phyloP scores from a whole-genome alignment of 2,329 filamentous ascomycete species.

The Chrysosporium queenslandicum region DNA sequence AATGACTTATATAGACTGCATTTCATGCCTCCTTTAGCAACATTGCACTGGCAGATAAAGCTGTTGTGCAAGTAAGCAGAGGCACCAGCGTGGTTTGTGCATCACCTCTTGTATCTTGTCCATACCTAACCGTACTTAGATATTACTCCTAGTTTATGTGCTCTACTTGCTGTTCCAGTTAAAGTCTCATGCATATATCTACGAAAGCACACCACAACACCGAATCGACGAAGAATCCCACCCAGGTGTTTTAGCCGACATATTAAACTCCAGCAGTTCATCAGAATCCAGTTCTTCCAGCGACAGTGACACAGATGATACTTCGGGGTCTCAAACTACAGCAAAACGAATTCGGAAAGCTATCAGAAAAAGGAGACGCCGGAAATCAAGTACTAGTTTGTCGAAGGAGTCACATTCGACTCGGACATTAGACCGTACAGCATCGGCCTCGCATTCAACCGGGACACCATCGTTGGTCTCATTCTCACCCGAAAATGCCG shows the following conservation, averaged over 20 bases:
- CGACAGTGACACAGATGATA: constrained; percentile 54
- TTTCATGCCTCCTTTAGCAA: constrained; percentile 80
- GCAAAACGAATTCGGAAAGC: constrained; percentile 66
- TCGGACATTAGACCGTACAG: constrained; percentile 15
- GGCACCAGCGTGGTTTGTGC: constrained; percentile 70
- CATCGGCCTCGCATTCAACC: constrained; percentile 35
- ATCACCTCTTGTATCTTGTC: neutral
- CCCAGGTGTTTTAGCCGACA: constrained; percentile 71
- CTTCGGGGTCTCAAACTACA: constrained; percentile 54
- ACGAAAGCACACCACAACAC: constrained; percentile 82
- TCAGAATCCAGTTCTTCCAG: constrained; percentile 47
- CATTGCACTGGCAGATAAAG: constrained; percentile 50
- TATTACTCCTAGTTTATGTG: constrained; percentile 72
- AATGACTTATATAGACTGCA: constrained; percentile 55
- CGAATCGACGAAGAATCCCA: constrained; percentile 86
- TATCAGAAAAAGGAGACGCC: constrained; percentile 58
- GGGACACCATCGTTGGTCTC: constrained; percentile 32
- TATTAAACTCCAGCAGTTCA: constrained; percentile 61
- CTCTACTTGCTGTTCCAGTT: constrained; percentile 87
- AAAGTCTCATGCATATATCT: constrained; percentile 70
- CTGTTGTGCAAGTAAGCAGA: constrained; percentile 75
- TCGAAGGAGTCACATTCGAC: constrained; percentile 50
- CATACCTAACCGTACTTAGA: constrained; percentile 26
- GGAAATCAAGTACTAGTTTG: constrained; percentile 61
- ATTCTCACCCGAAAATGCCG: constrained; percentile 18